Percentiles rank a stretch among this genome's conserved stretches.
Conservation (phyloP, 805 yeast genomes). For the Saturnispora serradocipensis region DNA sequence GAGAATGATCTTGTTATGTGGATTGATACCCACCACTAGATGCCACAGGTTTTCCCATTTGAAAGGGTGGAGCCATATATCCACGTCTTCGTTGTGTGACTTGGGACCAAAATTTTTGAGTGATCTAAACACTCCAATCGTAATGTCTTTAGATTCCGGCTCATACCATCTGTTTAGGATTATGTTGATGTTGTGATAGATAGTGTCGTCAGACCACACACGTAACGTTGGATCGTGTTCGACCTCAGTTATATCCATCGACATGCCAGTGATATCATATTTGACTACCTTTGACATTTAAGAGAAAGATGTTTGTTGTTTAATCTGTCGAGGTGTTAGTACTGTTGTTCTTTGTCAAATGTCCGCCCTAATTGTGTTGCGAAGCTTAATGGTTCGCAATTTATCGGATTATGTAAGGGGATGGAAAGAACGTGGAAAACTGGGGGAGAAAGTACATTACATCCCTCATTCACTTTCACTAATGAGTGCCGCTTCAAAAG, state of each 20-base stretch:
- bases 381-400: neutral
- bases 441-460: neutral
- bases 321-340: neutral
- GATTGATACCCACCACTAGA: slow-evolving; percentile 24
- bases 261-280: slow-evolving; percentile 10
- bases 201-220: slow-evolving; percentile 1
- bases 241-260: slow-evolving; percentile 7
- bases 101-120: slow-evolving; percentile 24
- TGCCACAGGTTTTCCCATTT: slow-evolving; percentile 27
- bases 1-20: slow-evolving; percentile 19
- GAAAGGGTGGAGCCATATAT: slow-evolving; percentile 26
- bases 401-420: neutral
- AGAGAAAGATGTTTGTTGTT: neutral
- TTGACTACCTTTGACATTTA: neutral
- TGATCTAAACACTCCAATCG: slow-evolving; percentile 16
- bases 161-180: slow-evolving; percentile 4
- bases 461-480: neutral
- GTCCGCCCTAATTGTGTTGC: neutral
- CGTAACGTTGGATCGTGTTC: slow-evolving; percentile 1
- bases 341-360: neutral
- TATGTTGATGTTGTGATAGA: slow-evolving; percentile 5
- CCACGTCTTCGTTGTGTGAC: slow-evolving; percentile 6
- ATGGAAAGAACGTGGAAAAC: neutral
- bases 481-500: neutral
- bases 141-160: neutral